Evolutionary conservation across 2,329 filamentous ascomycete genomes (phyloP).

Genomic region (Pseudopithomyces maydicus): DNA sequence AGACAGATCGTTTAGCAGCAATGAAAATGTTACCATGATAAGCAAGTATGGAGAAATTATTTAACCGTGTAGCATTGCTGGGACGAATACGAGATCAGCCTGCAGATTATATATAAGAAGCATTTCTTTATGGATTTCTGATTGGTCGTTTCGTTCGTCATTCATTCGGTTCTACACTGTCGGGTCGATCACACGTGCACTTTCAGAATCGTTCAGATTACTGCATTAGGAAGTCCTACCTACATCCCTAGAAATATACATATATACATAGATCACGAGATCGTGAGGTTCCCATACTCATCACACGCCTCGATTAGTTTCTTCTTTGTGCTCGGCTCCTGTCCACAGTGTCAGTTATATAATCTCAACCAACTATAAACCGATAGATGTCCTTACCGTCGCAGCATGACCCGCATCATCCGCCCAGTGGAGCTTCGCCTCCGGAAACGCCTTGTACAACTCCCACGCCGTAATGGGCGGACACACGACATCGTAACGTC

Average conservation of each 20-base stretch:
- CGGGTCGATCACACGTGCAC: too few relatives aligned
- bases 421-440: constrained; percentile 39
- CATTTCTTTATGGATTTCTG: not conserved
- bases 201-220: too few relatives aligned
- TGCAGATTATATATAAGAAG: not conserved
- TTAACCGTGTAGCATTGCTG: not conserved
- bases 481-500: constrained; percentile 54
- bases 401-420: constrained; percentile 42
- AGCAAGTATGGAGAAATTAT: not conserved
- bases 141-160: not conserved
- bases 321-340: constrained; percentile 33
- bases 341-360: constrained; percentile 2
- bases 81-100: not conserved
- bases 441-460: constrained; percentile 47
- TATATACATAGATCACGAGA: not conserved
- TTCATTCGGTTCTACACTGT: not conserved
- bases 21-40: too few relatives aligned
- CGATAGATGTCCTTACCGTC: constrained; percentile 12
- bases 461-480: constrained; percentile 51
- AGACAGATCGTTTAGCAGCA: too few relatives aligned
- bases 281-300: constrained; percentile 20
- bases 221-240: too few relatives aligned
- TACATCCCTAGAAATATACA: too few relatives aligned
- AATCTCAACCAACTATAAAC: not conserved
- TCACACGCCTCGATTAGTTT: constrained; percentile 31